Conservation (phyloP, 176 grass and related monocot genomes). For the Coix lacrymajobi region DNA sequence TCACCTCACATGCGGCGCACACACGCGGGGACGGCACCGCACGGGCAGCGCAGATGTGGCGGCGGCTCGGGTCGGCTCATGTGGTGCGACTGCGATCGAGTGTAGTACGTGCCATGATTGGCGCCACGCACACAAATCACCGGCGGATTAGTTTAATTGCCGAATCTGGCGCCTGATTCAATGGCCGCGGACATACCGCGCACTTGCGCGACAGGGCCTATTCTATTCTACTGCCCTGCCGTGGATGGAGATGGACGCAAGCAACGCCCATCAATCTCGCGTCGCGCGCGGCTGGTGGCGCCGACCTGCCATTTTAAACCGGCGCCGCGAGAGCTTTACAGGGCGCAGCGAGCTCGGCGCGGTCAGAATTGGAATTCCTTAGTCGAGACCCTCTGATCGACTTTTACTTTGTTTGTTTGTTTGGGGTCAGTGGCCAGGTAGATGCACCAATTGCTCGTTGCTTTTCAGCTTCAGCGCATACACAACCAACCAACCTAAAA, state of each 20-base stretch:
- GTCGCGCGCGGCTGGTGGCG: not conserved
- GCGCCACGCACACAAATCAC: not conserved
- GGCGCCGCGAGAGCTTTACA: constrained; percentile 16
- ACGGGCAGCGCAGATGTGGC: constrained; percentile 33
- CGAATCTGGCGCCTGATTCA: constrained; percentile 12
- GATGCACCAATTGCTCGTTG: not conserved
- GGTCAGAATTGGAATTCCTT: not conserved
- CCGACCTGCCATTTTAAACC: constrained; percentile 27
- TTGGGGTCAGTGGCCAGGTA: not conserved
- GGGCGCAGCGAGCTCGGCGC: not conserved
- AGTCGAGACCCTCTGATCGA: not conserved
- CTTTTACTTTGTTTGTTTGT: not conserved
- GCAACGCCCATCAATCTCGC: not conserved
- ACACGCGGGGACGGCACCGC: not conserved
- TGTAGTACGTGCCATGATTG: constrained; percentile 19
- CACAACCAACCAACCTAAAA: not conserved
- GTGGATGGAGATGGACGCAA: not conserved
- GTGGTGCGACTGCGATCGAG: not conserved
- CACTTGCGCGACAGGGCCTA: constrained; percentile 38
- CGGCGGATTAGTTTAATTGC: not conserved
- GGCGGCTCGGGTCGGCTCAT: not conserved
- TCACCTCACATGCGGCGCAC: constrained; percentile 8
- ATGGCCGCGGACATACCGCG: constrained; percentile 41
- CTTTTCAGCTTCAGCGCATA: constrained; percentile 22
- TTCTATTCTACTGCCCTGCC: constrained; percentile 17